Evolutionary conservation across 371 early-diverging fungal genomes (phyloP).

Genomic region (Saksenaea oblongispora): DNA sequence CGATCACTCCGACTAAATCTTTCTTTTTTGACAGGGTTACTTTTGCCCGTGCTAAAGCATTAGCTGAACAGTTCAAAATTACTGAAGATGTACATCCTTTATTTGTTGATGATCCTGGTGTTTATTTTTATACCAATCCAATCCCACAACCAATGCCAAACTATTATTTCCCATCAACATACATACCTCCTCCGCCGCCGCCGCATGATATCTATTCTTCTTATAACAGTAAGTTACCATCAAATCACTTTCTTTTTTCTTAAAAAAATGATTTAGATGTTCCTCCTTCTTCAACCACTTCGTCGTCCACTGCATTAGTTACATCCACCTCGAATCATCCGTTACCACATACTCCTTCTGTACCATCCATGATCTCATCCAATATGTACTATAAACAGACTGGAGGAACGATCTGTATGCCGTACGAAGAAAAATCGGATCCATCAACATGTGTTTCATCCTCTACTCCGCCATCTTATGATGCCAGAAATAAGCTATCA

Average conservation of each 20-base stretch:
- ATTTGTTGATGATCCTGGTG: constrained; percentile 61
- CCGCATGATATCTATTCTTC: neutral
- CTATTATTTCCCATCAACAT: constrained; percentile 1
- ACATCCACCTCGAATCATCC: neutral
- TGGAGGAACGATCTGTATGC: neutral
- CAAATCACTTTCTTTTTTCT: neutral
- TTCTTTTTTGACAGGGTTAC: constrained; percentile 44
- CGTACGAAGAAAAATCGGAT: neutral
- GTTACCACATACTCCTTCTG: constrained; percentile 8
- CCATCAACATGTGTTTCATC: neutral
- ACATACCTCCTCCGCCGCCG: neutral
- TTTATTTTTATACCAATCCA: constrained; percentile 8
- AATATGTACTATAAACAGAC: neutral
- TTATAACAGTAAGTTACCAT: constrained; percentile 5
- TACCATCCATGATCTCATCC: constrained; percentile 9
- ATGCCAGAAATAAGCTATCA: neutral
- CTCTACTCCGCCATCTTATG: neutral
- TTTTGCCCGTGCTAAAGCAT: constrained; percentile 58
- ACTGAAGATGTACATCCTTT: constrained; percentile 63
- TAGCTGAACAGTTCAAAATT: constrained; percentile 63
- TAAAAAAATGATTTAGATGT: no score
- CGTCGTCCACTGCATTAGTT: neutral
- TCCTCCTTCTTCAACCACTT: neutral
- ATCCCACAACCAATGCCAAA: neutral
- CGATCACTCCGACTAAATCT: no score